These are phyloP conservation scores for Schizothecium vesticola DNA, from an alignment of 495 filamentous ascomycete species.

Conservation along the genomic window DNA sequence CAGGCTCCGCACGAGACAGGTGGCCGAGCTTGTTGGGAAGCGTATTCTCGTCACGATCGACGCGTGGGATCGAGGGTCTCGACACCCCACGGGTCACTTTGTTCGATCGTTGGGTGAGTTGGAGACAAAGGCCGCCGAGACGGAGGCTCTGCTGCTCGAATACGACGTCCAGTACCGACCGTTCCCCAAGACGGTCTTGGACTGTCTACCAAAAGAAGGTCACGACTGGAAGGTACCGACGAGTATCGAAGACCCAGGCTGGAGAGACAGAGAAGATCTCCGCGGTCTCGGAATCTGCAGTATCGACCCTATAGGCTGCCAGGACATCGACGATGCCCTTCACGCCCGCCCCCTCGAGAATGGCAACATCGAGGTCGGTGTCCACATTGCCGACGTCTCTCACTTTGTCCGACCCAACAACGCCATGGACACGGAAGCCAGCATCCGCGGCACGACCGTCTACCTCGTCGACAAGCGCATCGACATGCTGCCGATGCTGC, in stretches of 20 bases:
- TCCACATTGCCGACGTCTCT: slow-evolving; percentile 98
- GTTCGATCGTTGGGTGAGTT: slow-evolving; percentile 88
- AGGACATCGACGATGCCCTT: slow-evolving; percentile 96
- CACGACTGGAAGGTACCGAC: slow-evolving; percentile 89
- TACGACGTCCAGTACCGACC: slow-evolving; percentile 97
- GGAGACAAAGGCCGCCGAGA: slow-evolving; percentile 93
- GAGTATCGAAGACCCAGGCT: slow-evolving; percentile 70
- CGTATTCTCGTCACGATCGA: slow-evolving; percentile 94
- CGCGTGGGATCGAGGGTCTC: slow-evolving; percentile 85
- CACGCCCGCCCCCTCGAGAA: slow-evolving; percentile 82
- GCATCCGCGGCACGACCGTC: slow-evolving; percentile 88
- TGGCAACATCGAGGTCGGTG: slow-evolving; percentile 92
- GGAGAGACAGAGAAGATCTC: slow-evolving; percentile 77
- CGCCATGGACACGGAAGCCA: slow-evolving; percentile 93
- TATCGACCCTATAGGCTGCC: slow-evolving; percentile 92
- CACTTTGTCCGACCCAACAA: slow-evolving; percentile 97
- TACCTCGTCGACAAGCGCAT: slow-evolving; percentile 98
- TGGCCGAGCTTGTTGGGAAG: slow-evolving; percentile 79
- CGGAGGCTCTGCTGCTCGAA: slow-evolving; percentile 87
- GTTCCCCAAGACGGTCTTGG: slow-evolving; percentile 89
- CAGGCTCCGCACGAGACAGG: slow-evolving; percentile 83
- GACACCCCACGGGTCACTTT: slow-evolving; percentile 91
- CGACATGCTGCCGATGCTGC: slow-evolving; percentile 94
- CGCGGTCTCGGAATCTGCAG: slow-evolving; percentile 87
- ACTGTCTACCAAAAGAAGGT: slow-evolving; percentile 86